These are phyloP conservation scores for Forsythia suspensa DNA, from an alignment of 257 asterid genomes.

Conservation along the genomic window DNA sequence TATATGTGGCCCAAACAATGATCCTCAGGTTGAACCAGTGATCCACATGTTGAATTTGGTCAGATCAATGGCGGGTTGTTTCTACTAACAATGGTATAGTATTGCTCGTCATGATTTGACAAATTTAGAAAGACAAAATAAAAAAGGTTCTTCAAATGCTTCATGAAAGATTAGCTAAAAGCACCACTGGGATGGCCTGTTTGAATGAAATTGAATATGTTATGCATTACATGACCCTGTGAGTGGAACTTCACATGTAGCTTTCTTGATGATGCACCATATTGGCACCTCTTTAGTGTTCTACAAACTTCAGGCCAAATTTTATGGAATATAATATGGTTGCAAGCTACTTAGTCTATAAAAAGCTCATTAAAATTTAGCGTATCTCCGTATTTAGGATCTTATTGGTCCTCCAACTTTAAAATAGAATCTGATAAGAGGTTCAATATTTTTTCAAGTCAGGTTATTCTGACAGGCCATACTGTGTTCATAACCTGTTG, in stretches of 20 bases:
- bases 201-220: too few species aligned
- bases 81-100: too few species aligned
- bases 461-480: conserved; percentile 3
- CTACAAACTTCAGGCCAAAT: conserved; percentile 12
- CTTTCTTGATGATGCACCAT: neutral
- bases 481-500: neutral
- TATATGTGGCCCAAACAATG: too few species aligned
- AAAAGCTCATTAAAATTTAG: neutral
- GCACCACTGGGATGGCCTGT: too few species aligned
- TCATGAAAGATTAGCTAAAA: too few species aligned
- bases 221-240: too few species aligned
- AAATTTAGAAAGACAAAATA: too few species aligned
- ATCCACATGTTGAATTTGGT: too few species aligned
- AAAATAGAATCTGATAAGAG: neutral
- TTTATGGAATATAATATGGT: neutral
- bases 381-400: neutral
- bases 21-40: too few species aligned
- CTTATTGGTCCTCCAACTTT: conserved; percentile 2
- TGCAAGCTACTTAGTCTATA: neutral
- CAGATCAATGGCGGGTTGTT: too few species aligned
- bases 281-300: neutral
- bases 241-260: conserved; percentile 6
- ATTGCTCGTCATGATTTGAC: too few species aligned
- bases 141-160: too few species aligned
- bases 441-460: neutral